phyloP scores from a whole-genome alignment of 2,329 filamentous ascomycete genomes.

The Fusarium citri region DNA sequence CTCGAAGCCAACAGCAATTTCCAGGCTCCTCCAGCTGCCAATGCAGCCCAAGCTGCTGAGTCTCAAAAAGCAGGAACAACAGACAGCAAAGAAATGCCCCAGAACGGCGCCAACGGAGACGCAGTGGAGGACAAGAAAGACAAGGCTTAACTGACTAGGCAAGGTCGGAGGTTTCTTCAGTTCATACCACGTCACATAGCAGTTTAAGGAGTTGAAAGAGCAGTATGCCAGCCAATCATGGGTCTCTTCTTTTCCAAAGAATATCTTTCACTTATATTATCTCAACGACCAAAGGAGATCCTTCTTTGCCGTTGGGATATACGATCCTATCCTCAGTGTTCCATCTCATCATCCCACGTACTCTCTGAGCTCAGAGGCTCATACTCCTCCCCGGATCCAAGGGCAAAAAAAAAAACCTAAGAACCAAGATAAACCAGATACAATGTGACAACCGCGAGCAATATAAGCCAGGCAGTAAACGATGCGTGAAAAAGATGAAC shows the following conservation, averaged over 20 bases:
- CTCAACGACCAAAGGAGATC: constrained; percentile 6
- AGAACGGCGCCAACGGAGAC: constrained; percentile 10
- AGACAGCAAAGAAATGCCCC: constrained; percentile 3
- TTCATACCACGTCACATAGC: constrained; percentile 8
- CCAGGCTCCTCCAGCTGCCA: constrained; percentile 8
- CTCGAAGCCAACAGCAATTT: constrained; percentile 52
- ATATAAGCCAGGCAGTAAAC: constrained; percentile 8
- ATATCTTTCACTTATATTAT: constrained; percentile 13
- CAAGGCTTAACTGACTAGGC: background rate
- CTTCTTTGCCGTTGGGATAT: constrained; percentile 6
- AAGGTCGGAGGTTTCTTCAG: background rate
- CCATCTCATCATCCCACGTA: constrained; percentile 22
- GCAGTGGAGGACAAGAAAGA: constrained; percentile 12
- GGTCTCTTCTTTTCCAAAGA: constrained; percentile 11
- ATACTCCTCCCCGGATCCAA: constrained; percentile 8
- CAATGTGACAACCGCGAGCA: background rate
- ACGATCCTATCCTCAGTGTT: constrained; percentile 4
- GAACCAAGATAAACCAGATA: constrained; percentile 1
- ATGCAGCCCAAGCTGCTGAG: background rate
- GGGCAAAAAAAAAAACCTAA: constrained; percentile 3
- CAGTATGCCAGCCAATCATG: background rate
- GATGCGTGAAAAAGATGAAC: background rate
- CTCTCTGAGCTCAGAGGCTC: constrained; percentile 27
- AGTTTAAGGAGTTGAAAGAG: background rate
- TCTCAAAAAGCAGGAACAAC: background rate